Conservation (phyloP, 202 grass and related monocot species). For the Musa balbisiana region DNA sequence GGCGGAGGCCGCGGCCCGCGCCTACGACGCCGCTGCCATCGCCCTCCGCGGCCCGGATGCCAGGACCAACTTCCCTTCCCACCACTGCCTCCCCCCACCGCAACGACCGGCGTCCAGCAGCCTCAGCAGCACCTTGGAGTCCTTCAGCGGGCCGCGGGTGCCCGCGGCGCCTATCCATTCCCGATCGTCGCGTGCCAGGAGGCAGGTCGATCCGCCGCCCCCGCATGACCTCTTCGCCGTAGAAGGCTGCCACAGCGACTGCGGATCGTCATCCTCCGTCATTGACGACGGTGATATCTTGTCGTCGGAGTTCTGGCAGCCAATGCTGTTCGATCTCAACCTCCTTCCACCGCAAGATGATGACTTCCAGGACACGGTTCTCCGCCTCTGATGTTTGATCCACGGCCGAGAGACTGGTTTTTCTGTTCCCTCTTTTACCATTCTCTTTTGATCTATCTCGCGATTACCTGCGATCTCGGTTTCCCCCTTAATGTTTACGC, state of each 20-base stretch:
- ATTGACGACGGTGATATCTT: conserved; percentile 26
- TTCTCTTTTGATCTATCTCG: neutral
- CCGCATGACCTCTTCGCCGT: neutral
- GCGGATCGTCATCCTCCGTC: conserved; percentile 15
- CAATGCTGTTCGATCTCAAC: conserved; percentile 28
- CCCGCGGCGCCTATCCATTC: neutral
- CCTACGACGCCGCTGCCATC: conserved; percentile 31
- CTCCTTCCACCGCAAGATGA: conserved; percentile 16
- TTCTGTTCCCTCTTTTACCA: neutral
- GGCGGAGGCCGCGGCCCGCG: conserved; percentile 33
- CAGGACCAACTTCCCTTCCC: conserved; percentile 32
- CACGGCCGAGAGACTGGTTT: neutral
- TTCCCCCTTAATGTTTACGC: neutral
- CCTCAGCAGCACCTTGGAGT: conserved; percentile 31
- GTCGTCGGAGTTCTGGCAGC: neutral
- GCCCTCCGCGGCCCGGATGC: conserved; percentile 29
- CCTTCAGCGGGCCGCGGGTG: conserved; percentile 3
- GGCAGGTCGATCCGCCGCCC: neutral
- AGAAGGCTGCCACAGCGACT: conserved; percentile 8
- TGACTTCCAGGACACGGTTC: neutral
- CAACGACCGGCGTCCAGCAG: conserved; percentile 16
- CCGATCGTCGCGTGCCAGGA: neutral
- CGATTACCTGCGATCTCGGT: neutral
- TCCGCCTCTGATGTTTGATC: conserved; percentile 1
- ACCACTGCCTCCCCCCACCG: conserved; percentile 17